Percentiles rank a stretch among this genome's conserved stretches.
Evolutionary conservation across 2,329 filamentous ascomycete genomes (phyloP).

Genomic region (Penicillium glabrum): DNA sequence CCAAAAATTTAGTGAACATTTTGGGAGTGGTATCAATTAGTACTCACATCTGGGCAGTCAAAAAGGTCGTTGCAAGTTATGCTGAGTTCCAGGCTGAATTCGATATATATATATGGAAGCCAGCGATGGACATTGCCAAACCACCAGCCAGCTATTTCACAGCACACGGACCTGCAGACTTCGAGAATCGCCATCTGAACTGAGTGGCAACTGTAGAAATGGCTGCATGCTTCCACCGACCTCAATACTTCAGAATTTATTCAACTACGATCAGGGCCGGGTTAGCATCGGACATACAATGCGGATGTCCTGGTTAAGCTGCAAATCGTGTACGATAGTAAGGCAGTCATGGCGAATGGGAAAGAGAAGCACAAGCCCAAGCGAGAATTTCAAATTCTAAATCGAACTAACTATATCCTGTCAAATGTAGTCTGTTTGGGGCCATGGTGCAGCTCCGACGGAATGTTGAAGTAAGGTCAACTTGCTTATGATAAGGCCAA

Average conservation of each 20-base stretch:
- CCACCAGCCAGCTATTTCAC: too few species aligned
- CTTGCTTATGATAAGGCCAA: background rate
- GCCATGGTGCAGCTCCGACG: background rate
- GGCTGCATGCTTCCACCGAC: background rate
- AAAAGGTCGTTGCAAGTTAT: background rate
- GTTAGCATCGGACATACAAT: background rate
- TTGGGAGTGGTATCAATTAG: background rate
- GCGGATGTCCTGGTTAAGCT: background rate
- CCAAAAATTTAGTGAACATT: background rate
- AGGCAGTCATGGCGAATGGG: background rate
- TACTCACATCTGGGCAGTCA: background rate
- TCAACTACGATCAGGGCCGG: background rate
- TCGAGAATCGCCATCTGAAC: background rate
- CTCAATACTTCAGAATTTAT: background rate
- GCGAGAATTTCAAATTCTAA: background rate
- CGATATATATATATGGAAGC: background rate
- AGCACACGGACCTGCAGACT: slow-evolving; percentile 2
- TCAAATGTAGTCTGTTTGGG: background rate
- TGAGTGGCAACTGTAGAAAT: background rate
- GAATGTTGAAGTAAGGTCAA: slow-evolving; percentile 6
- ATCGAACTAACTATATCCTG: background rate
- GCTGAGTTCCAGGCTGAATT: too few species aligned
- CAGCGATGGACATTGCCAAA: background rate
- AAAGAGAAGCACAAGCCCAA: background rate
- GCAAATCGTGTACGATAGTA: slow-evolving; percentile 5